Conservation (phyloP, 768 basidiomycete genomes). For the Stropharia rugosoannulata region DNA sequence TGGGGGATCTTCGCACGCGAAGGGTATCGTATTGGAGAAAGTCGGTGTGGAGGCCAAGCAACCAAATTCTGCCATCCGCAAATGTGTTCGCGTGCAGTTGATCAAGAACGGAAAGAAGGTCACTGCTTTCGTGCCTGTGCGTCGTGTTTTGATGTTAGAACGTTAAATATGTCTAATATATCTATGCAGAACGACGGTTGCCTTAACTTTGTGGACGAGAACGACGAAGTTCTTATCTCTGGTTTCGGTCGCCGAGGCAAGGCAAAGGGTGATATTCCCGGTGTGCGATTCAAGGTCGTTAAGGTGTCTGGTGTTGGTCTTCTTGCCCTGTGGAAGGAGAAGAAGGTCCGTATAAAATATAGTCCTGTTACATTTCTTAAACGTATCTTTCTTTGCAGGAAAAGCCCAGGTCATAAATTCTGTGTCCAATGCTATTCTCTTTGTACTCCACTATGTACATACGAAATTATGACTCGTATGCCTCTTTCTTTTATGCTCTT, state of each 20-base stretch:
- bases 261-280: slow-evolving; percentile 99
- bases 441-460: slow-evolving; percentile 11
- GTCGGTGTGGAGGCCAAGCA: slow-evolving; percentile 99
- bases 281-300: slow-evolving; percentile 99
- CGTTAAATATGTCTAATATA: not conserved
- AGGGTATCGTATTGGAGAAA: slow-evolving; percentile 99
- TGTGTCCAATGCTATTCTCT: slow-evolving; percentile 10
- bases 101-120: slow-evolving; percentile 99
- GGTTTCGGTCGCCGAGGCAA: slow-evolving; percentile 99
- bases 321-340: slow-evolving; percentile 98
- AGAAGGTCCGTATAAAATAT: slow-evolving; percentile 67
- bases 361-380: not conserved
- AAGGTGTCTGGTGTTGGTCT: slow-evolving; percentile 99
- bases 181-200: slow-evolving; percentile 84
- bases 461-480: slow-evolving; percentile 10
- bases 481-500: not conserved
- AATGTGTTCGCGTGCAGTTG: slow-evolving; percentile 99
- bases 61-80: slow-evolving; percentile 99
- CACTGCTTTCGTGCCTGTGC: slow-evolving; percentile 97
- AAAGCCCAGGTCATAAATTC: slow-evolving; percentile 62
- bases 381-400: slow-evolving; percentile 42
- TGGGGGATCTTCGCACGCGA: slow-evolving; percentile 98
- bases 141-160: slow-evolving; percentile 29
- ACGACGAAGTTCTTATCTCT: slow-evolving; percentile 99
- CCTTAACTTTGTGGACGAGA: slow-evolving; percentile 98